phyloP scores from a whole-genome alignment of 345 rosid species.

The Eucalyptus camaldulensis region DNA sequence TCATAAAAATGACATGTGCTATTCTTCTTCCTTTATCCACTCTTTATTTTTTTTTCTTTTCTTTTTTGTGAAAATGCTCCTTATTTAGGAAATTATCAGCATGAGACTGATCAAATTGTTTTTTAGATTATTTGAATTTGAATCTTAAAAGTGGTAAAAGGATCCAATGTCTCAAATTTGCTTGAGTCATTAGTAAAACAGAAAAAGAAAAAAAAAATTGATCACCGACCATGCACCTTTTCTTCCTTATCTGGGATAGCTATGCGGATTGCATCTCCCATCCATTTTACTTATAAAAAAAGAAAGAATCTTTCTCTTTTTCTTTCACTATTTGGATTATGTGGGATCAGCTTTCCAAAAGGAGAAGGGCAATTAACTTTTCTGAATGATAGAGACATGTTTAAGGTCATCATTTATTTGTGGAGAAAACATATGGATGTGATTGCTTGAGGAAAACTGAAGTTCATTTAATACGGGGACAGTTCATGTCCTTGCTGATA shows the following conservation, averaged over 20 bases:
- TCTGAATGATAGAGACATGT: not conserved
- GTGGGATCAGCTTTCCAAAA: not conserved
- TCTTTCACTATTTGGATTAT: not conserved
- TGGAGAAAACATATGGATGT: not conserved
- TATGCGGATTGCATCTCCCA: too few species aligned
- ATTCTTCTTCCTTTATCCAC: too few species aligned
- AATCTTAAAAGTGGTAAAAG: too few species aligned
- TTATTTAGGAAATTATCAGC: not conserved
- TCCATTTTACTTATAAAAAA: too few species aligned
- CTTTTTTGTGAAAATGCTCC: not conserved
- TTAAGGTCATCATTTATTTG: not conserved
- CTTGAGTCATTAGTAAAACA: too few species aligned
- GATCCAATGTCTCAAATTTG: too few species aligned
- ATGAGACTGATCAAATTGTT: not conserved
- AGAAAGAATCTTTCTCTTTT: too few species aligned
- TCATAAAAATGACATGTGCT: not conserved
- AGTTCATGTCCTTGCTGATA: too few species aligned
- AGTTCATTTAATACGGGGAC: not conserved
- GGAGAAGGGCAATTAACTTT: not conserved
- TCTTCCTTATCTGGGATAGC: too few species aligned
- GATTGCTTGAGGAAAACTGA: not conserved
- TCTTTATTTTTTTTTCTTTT: too few species aligned
- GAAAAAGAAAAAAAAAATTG: not conserved
- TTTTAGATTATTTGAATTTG: too few species aligned
- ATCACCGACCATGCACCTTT: too few species aligned